phyloP scores from a whole-genome alignment of 169 alveolate species.

The Eimeria mitis region DNA sequence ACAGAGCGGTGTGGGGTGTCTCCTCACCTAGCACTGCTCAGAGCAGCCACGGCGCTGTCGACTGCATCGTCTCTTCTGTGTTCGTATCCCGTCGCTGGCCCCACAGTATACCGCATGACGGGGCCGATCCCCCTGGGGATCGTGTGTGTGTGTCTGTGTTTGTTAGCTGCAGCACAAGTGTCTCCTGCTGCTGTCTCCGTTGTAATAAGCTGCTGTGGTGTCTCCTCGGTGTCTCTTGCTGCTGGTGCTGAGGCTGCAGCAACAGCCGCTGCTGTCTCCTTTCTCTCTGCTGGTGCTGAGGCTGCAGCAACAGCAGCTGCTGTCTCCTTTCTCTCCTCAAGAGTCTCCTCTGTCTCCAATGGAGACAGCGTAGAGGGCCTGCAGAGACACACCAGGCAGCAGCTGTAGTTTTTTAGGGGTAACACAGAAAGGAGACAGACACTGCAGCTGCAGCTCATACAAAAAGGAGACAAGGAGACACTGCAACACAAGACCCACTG shows the following conservation, averaged over 20 bases:
- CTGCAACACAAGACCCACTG: neutral
- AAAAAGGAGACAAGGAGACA: conserved; percentile 8
- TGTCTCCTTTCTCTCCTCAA: neutral
- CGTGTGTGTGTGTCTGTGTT: neutral
- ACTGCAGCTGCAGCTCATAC: neutral
- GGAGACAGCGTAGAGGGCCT: neutral
- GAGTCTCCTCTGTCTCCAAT: neutral
- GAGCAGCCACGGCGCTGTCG: conserved; percentile 44
- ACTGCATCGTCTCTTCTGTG: conserved; percentile 13
- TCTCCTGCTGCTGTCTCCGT: neutral
- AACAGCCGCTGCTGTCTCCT: neutral
- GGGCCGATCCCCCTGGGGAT: neutral
- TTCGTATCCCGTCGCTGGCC: conserved; percentile 38
- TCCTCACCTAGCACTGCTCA: conserved; percentile 43
- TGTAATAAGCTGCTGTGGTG: neutral
- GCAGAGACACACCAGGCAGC: neutral
- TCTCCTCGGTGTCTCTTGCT: neutral
- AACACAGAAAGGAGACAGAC: neutral
- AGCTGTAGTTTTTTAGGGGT: neutral
- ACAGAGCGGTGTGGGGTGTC: neutral
- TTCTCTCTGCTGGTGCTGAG: neutral
- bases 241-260: neutral
- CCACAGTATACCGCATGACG: conserved; percentile 29
- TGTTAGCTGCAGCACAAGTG: neutral
- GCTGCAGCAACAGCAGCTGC: neutral